A percentile compares a stretch with the other conserved stretches of the same genome.
Conservation (phyloP, 1,284 basidiomycete species). For the Mycena sp. region DNA sequence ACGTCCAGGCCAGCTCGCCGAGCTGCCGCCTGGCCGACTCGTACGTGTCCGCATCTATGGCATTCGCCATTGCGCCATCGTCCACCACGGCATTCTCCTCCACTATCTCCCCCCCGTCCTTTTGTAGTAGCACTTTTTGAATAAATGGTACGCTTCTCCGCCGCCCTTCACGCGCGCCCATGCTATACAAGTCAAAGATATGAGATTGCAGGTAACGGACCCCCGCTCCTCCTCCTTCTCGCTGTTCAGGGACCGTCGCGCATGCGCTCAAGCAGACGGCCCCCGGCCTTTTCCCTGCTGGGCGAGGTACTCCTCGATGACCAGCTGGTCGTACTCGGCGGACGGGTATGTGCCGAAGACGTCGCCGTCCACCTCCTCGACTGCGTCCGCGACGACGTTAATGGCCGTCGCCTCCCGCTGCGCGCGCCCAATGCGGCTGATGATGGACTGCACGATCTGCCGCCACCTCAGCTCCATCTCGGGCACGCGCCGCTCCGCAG, state of each 20-base stretch:
- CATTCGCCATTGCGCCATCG: neutral
- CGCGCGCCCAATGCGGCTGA: no score
- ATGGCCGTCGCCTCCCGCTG: no score
- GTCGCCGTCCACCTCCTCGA: no score
- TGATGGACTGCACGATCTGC: no score
- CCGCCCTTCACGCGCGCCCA: neutral
- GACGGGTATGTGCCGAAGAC: neutral
- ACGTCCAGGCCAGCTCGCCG: neutral
- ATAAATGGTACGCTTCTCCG: conserved; percentile 1
- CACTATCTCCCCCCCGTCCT: conserved; percentile 1
- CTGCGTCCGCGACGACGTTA: no score
- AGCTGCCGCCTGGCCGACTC: no score
- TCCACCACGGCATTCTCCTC: neutral
- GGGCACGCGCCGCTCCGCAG: no score
- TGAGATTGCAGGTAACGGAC: neutral
- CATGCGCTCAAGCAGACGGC: neutral
- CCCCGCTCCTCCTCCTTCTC: neutral
- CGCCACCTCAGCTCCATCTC: no score
- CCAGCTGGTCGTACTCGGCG: neutral
- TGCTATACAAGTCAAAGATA: conserved; percentile 12
- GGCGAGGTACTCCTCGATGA: neutral
- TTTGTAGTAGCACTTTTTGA: neutral
- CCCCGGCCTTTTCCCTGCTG: neutral
- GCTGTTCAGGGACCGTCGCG: neutral
- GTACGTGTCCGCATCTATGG: neutral